Evolutionary conservation across 768 basidiomycete genomes (phyloP).

Genomic region (Xerocomus potaroensis): DNA sequence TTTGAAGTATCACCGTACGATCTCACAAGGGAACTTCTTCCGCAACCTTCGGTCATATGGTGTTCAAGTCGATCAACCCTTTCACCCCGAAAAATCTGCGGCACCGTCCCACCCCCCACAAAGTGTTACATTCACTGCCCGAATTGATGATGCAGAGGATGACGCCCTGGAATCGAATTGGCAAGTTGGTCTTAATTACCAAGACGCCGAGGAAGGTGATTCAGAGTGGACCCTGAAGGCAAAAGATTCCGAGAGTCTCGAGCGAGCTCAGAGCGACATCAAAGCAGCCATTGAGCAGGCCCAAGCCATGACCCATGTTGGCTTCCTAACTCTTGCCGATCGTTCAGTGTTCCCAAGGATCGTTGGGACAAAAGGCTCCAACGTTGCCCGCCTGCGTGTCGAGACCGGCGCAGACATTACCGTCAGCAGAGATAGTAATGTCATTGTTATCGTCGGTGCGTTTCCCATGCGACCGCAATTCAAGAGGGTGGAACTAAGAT

Average conservation of each 20-base stretch:
- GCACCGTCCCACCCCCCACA: slow-evolving; percentile 55
- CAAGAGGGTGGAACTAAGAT: slow-evolving; percentile 5
- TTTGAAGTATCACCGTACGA: slow-evolving; percentile 78
- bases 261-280: slow-evolving; percentile 66
- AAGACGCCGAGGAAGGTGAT: slow-evolving; percentile 77
- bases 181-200: slow-evolving; percentile 77
- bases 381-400: slow-evolving; percentile 79
- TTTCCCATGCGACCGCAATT: not conserved
- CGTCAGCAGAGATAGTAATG: slow-evolving; percentile 82
- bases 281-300: slow-evolving; percentile 70
- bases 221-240: slow-evolving; percentile 83
- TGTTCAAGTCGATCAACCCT: slow-evolving; percentile 78
- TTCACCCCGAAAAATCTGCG: slow-evolving; percentile 53
- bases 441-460: slow-evolving; percentile 81
- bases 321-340: slow-evolving; percentile 79
- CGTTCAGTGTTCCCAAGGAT: slow-evolving; percentile 88
- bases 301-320: slow-evolving; percentile 69
- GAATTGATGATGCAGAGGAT: slow-evolving; percentile 73
- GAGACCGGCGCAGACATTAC: slow-evolving; percentile 93
- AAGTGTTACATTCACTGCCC: slow-evolving; percentile 47
- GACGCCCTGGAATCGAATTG: slow-evolving; percentile 53
- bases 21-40: slow-evolving; percentile 86
- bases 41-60: slow-evolving; percentile 77
- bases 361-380: slow-evolving; percentile 88
- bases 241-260: slow-evolving; percentile 70